phyloP scores from a whole-genome alignment of 306 rosid genomes.

The Casuarina equisetifolia region DNA sequence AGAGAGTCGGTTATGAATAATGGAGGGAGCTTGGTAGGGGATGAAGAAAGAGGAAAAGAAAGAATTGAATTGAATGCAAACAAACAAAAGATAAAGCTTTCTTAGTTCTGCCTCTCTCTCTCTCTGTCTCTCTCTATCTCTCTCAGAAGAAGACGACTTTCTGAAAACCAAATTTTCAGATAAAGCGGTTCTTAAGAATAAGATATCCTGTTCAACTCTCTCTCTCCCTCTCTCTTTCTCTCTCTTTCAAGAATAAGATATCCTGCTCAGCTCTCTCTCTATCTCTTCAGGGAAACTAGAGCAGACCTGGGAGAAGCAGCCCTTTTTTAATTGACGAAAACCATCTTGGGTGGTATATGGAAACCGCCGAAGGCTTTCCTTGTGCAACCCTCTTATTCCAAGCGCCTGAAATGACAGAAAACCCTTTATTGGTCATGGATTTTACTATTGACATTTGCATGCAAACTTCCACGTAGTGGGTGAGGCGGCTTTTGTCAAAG shows the following conservation, averaged over 20 bases:
- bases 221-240: constrained; percentile 18
- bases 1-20: constrained; percentile 51
- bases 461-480: constrained; percentile 61
- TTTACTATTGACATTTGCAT: constrained; percentile 51
- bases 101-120: constrained; percentile 16
- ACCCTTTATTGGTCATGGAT: constrained; percentile 26
- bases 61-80: constrained; percentile 50
- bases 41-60: constrained; percentile 23
- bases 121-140: constrained; percentile 21
- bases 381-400: constrained; percentile 15
- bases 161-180: constrained; percentile 40
- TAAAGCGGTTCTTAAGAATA: constrained; percentile 45
- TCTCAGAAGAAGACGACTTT: constrained; percentile 37
- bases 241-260: background rate
- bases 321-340: constrained; percentile 15
- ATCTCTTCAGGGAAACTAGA: constrained; percentile 15
- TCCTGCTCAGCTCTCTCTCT: constrained; percentile 25
- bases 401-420: constrained; percentile 44
- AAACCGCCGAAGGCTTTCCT: constrained; percentile 29
- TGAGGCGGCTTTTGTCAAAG: constrained; percentile 21
- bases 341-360: constrained; percentile 18
- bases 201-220: constrained; percentile 27
- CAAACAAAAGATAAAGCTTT: constrained; percentile 40
- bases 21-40: constrained; percentile 15
- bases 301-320: constrained; percentile 33